These are phyloP conservation scores for Colletotrichum gloeosporioides DNA, from an alignment of 2,329 filamentous ascomycete genomes.

Conservation along the genomic window DNA sequence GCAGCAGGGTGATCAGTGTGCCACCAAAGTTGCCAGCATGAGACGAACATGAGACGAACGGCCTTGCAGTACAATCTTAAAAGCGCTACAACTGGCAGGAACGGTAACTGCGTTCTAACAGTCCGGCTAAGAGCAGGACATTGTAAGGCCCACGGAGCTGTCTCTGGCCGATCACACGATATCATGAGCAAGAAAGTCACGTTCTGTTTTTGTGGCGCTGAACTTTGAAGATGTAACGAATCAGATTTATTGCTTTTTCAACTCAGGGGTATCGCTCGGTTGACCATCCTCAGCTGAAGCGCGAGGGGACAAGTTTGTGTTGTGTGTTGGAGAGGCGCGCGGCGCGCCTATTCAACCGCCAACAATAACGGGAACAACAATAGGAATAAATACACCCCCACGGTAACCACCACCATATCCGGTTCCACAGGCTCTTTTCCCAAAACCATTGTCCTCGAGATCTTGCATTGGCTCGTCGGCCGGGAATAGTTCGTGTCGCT, in stretches of 20 bases:
- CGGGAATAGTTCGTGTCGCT: neutral
- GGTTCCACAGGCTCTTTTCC: neutral
- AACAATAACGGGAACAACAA: neutral
- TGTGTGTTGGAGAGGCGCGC: neutral
- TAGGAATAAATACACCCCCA: neutral
- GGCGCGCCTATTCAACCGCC: neutral
- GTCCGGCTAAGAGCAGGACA: neutral
- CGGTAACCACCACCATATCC: neutral
- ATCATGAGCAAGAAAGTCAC: neutral
- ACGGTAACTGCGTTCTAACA: neutral
- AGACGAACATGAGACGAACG: neutral
- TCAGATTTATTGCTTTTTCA: neutral
- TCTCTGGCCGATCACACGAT: neutral
- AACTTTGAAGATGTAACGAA: neutral
- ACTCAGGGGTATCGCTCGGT: neutral
- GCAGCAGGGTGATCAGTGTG: neutral
- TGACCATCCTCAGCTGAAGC: neutral
- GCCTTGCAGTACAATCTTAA: neutral
- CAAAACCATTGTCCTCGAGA: neutral
- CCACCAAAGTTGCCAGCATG: neutral
- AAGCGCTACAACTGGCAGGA: neutral
- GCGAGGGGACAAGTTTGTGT: neutral
- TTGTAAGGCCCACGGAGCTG: accelerated
- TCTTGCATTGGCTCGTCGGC: neutral
- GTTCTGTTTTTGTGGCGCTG: accelerated